Conservation (phyloP, 2,329 filamentous ascomycete species). For the Sporothrix luriei region DNA sequence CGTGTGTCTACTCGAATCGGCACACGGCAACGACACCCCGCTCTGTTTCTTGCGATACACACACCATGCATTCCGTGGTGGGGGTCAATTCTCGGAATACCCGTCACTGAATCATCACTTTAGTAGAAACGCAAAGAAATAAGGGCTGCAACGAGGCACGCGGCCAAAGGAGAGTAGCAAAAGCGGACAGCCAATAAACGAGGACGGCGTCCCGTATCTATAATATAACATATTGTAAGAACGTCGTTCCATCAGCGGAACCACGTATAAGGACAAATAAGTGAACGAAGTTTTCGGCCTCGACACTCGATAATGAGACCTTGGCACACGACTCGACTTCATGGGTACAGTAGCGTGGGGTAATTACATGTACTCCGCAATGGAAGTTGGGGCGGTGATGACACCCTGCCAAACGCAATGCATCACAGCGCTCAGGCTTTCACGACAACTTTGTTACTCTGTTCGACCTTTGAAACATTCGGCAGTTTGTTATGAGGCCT, state of each 20-base stretch:
- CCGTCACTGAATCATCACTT: no score
- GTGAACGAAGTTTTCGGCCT: no score
- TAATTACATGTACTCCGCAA: background rate
- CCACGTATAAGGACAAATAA: no score
- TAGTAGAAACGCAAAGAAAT: no score
- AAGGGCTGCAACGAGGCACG: no score
- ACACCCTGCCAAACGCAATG: background rate
- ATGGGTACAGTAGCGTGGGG: background rate
- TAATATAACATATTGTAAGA: no score
- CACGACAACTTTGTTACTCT: background rate
- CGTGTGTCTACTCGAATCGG: background rate
- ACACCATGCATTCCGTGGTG: background rate
- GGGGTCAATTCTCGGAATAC: background rate
- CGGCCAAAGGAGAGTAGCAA: no score
- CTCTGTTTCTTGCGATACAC: background rate
- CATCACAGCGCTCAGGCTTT: background rate
- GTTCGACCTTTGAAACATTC: conserved; percentile 6
- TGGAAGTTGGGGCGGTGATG: background rate
- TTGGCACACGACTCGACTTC: background rate
- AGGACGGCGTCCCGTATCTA: no score
- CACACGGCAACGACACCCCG: conserved; percentile 2
- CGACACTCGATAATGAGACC: no score
- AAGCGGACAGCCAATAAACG: no score
- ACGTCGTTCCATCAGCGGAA: no score
- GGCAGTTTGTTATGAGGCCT: background rate